These are phyloP conservation scores for Tinospora cordifolia DNA, from an alignment of 164 flowering plant genomes.

Conservation along the genomic window DNA sequence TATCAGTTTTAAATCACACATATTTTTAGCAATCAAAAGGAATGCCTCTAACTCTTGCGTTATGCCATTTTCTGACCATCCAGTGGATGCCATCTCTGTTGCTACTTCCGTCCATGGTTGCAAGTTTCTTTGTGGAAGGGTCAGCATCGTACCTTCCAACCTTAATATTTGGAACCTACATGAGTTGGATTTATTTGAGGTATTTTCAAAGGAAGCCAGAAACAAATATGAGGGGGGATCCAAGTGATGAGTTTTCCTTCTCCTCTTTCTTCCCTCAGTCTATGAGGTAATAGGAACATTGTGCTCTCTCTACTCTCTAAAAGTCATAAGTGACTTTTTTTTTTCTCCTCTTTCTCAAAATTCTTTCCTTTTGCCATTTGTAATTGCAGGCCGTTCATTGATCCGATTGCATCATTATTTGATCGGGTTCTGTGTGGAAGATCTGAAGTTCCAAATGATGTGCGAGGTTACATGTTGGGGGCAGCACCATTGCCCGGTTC, in stretches of 20 bases:
- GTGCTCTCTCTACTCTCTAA: conserved; percentile 7
- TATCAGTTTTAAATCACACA: neutral
- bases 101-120: conserved; percentile 42
- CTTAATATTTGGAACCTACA: conserved; percentile 72
- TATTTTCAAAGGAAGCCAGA: conserved; percentile 79
- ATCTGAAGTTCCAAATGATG: conserved; percentile 41
- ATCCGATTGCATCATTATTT: conserved; percentile 69
- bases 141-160: conserved; percentile 70
- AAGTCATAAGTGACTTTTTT: neutral
- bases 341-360: neutral
- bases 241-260: conserved; percentile 94
- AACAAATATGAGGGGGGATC: conserved; percentile 75
- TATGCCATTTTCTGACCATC: conserved; percentile 9
- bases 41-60: conserved; percentile 5
- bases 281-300: conserved; percentile 45
- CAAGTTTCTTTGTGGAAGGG: conserved; percentile 55
- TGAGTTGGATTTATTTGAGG: conserved; percentile 89
- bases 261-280: conserved; percentile 85
- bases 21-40: neutral
- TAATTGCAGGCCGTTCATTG: conserved; percentile 72
- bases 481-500: conserved; percentile 79
- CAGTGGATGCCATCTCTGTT: conserved; percentile 90
- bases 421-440: conserved; percentile 76
- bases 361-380: conserved; percentile 11
- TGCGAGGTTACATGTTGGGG: conserved; percentile 45